Conservation (phyloP, 768 basidiomycete genomes). For the Suillus occidentalis region DNA sequence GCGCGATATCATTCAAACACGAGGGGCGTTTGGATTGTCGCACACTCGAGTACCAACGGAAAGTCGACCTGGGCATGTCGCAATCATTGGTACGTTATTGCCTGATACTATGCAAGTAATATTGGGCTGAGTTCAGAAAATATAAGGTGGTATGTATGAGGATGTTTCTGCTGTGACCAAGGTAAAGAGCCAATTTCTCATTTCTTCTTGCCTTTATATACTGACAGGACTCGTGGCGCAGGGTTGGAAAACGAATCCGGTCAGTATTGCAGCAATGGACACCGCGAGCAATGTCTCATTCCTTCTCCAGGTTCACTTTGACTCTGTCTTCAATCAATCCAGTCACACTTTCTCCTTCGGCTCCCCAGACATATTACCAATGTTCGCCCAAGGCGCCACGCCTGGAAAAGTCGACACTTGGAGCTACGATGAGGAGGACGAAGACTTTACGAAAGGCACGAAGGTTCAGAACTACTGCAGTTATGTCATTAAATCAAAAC, state of each 20-base stretch:
- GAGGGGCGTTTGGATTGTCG: conserved; percentile 81
- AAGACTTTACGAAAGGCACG: conserved; percentile 84
- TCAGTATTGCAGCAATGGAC: conserved; percentile 24
- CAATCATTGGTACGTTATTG: conserved; percentile 64
- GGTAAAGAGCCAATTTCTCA: conserved; percentile 36
- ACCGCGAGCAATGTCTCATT: conserved; percentile 4
- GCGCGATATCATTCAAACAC: conserved; percentile 58
- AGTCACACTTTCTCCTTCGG: conserved; percentile 79
- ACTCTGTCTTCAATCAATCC: conserved; percentile 86
- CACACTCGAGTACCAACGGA: conserved; percentile 89
- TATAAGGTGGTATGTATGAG: conserved; percentile 86
- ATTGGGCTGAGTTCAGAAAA: conserved; percentile 9
- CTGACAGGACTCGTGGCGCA: conserved; percentile 22
- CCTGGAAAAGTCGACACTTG: conserved; percentile 71
- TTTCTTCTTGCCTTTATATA: background rate
- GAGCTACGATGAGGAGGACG: conserved; percentile 74
- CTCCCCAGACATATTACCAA: conserved; percentile 85
- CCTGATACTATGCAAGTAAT: background rate
- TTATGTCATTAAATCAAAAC: background rate
- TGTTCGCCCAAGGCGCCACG: conserved; percentile 77
- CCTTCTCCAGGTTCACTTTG: conserved; percentile 61
- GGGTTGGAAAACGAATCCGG: conserved; percentile 89
- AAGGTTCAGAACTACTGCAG: conserved; percentile 2
- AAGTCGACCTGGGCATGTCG: conserved; percentile 85
- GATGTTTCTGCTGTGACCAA: conserved; percentile 87